These are phyloP conservation scores for Metschnikowia matae DNA, from an alignment of 805 yeast species.

Conservation along the genomic window DNA sequence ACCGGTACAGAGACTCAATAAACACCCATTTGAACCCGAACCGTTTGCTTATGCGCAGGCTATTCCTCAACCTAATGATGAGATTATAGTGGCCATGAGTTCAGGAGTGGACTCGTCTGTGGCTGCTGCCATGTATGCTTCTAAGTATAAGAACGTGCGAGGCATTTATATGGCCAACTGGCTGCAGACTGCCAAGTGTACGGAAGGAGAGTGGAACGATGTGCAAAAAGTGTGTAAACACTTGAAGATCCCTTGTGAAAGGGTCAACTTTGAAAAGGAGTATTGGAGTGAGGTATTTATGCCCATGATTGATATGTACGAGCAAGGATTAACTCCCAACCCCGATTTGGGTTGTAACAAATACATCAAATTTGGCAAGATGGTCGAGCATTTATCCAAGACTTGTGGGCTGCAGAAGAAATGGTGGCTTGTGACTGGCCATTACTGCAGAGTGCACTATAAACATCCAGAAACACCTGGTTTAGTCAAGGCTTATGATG, in stretches of 20 bases:
- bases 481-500: conserved; percentile 54
- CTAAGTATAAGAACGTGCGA: conserved; percentile 52
- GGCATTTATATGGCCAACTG: conserved; percentile 96
- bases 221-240: conserved; percentile 62
- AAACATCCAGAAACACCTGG: conserved; percentile 19
- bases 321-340: conserved; percentile 80
- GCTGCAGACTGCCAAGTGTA: conserved; percentile 64
- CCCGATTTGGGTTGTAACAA: conserved; percentile 90
- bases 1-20: conserved; percentile 8
- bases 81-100: conserved; percentile 84
- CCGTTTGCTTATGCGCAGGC: conserved; percentile 32
- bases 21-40: conserved; percentile 10
- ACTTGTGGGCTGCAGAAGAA: conserved; percentile 12
- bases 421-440: conserved; percentile 93
- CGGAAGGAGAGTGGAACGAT: conserved; percentile 86
- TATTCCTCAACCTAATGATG: conserved; percentile 50
- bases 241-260: conserved; percentile 62
- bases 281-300: conserved; percentile 91
- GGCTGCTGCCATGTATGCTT: conserved; percentile 65
- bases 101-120: conserved; percentile 96
- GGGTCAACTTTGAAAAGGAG: conserved; percentile 82
- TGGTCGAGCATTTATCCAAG: conserved; percentile 51
- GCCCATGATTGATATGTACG: conserved; percentile 80
- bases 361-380: conserved; percentile 80
- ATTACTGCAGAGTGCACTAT: conserved; percentile 56